Conservation (phyloP, 2,329 filamentous ascomycete species). For the Pyrenochaeta sp. region DNA sequence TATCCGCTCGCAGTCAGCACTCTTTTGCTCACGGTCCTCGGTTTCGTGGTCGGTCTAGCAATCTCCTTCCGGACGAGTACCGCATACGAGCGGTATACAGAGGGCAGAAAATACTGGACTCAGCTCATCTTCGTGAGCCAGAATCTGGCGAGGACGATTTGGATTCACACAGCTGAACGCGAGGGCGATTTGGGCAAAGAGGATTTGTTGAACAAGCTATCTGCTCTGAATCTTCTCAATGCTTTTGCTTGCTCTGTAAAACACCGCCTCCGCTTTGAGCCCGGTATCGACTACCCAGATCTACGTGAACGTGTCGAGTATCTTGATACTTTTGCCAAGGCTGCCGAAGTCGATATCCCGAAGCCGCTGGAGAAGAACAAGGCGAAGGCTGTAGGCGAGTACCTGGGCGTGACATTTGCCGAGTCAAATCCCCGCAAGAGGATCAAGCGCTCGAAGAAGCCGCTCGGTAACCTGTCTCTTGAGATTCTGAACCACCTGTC, state of each 20-base stretch:
- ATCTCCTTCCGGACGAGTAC: slow-evolving; percentile 80
- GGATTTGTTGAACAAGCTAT: slow-evolving; percentile 73
- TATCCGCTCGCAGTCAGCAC: slow-evolving; percentile 66
- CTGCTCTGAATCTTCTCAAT: slow-evolving; percentile 78
- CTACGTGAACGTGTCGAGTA: slow-evolving; percentile 74
- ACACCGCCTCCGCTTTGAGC: slow-evolving; percentile 84
- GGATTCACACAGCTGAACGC: slow-evolving; percentile 76
- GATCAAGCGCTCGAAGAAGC: slow-evolving; percentile 75
- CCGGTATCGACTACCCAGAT: slow-evolving; percentile 79
- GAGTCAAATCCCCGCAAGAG: slow-evolving; percentile 79
- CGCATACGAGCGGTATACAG: slow-evolving; percentile 73
- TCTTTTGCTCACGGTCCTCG: slow-evolving; percentile 77
- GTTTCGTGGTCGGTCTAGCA: slow-evolving; percentile 83
- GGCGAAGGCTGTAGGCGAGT: slow-evolving; percentile 73
- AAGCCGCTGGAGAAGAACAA: slow-evolving; percentile 37
- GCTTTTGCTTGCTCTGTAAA: slow-evolving; percentile 81
- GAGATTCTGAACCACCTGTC: slow-evolving; percentile 80
- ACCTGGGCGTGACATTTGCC: slow-evolving; percentile 79
- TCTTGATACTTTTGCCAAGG: slow-evolving; percentile 77
- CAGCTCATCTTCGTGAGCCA: slow-evolving; percentile 64
- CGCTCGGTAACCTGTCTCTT: slow-evolving; percentile 82
- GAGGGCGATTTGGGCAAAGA: slow-evolving; percentile 67
- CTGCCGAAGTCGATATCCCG: slow-evolving; percentile 58
- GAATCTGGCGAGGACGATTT: slow-evolving; percentile 74
- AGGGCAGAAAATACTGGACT: slow-evolving; percentile 71